Evolutionary conservation across 306 rosid species (phyloP), one percentile per base, ranked within the genome.

Genomic region (Cicer cuneatum): DNA sequence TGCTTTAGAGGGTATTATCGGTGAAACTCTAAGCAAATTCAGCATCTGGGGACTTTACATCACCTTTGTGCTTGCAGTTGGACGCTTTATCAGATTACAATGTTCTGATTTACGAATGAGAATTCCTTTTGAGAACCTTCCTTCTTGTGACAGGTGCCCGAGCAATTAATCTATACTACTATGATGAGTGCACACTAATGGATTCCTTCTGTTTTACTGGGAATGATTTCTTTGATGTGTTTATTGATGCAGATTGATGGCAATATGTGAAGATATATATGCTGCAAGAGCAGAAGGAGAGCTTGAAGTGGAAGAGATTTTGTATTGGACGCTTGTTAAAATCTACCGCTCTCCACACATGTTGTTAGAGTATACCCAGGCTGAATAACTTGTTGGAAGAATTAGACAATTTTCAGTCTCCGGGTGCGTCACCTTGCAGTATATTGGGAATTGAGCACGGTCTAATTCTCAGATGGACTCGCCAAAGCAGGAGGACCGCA

Each of bases 41-140:
- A 93, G 98, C 93, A 93, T 93, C 67, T 93, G 97, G 98, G 98
- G 98, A 60, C 93, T 93, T 37, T 93, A 93, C 86, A 89, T 93
- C 49, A 93, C 98, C 78, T 93, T 90, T 72, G 97, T 93, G 80
- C 96, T 93, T 69, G 98, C 98, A 2, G 97, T 93, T 79, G 92
- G 98, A 74, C 98, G 98, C 64, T 93, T 93, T 79, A 90, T 93
- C 82, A 85, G 96, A 80, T 89, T 93, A 60, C 98, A 93, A 67
- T 93, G 98, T 86, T 84, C 98, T n/a, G 98, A 93, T 89, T 83
- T 93, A 60, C 87, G 98, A 62, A 93, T 93, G 97, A 89, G 97
- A 87, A 90, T 93, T 76, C 97, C 98, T 21, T 90, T 76, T 35
- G 98, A 90, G 90, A 93, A 93, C 73, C 97, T 93, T 64, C 97